Conservation (phyloP, 805 yeast species). For the Candida fluviatilis region DNA sequence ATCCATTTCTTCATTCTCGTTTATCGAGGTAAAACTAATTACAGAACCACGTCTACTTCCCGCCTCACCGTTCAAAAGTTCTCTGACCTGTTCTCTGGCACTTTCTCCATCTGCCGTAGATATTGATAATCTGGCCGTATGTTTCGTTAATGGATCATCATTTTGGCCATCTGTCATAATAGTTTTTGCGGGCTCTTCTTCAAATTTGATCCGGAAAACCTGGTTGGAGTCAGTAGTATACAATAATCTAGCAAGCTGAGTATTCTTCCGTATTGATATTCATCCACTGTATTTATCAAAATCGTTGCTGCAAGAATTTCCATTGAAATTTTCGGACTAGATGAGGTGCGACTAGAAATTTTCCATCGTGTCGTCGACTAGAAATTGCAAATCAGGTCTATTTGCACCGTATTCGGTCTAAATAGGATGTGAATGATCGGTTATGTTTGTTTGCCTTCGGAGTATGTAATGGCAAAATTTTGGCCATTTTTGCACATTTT, state of each 20-base stretch:
- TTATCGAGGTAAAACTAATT: constrained; percentile 19
- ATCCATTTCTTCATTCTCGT: constrained; percentile 17
- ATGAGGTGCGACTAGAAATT: not conserved
- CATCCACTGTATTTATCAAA: not conserved
- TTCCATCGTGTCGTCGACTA: not conserved
- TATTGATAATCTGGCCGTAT: constrained; percentile 27
- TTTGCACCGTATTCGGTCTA: too few relatives aligned
- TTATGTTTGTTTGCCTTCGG: too few relatives aligned
- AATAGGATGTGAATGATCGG: too few relatives aligned
- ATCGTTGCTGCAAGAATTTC: not conserved
- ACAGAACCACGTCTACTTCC: constrained; percentile 18
- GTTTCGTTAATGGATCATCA: constrained; percentile 17
- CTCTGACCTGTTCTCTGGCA: constrained; percentile 15
- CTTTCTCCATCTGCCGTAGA: constrained; percentile 16
- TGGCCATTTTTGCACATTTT: too few relatives aligned
- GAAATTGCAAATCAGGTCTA: too few relatives aligned
- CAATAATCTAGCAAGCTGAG: not conserved
- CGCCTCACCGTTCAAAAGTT: constrained; percentile 6
- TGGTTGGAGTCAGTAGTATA: not conserved
- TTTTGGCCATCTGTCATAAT: constrained; percentile 3
- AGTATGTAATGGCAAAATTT: too few relatives aligned
- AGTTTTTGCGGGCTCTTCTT: not conserved
- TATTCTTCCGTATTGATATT: not conserved
- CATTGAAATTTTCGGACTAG: not conserved
- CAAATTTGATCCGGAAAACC: not conserved